Base-by-base conservation (phyloP, 2,329 filamentous ascomycete species). In the Paraphaeosphaeria sporulosa region DNA sequence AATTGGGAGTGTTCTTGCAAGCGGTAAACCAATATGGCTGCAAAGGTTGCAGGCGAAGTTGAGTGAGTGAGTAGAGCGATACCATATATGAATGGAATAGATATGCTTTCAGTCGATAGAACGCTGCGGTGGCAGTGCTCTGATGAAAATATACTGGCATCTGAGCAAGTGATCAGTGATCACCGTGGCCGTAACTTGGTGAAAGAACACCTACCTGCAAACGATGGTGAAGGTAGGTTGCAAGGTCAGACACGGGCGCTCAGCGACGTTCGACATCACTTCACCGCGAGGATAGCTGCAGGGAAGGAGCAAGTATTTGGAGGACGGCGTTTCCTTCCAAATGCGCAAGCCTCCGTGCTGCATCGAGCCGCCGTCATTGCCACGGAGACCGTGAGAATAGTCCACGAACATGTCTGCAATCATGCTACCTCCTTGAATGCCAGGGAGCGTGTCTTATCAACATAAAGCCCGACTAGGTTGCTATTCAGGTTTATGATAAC, bases 171-270 rank as follows among this genome's bases (percentile, higher is more conserved):
- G 30, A 17, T 38, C 32, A n/a, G 36, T 40, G 32, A 9, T 25
- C n/a, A 19, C 15, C 5, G 30, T 10, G 19, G 13, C 4, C 17
- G 13, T 25, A 15, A 12, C 23, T 23, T 8, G 34, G 49, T 42
- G 34, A 52, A 52, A 40, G 34, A 27, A 25, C 1, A 52, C 34
- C 49, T 52, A 52, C 49, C 25, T 36, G 8, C 25, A 34, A 52
- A 52, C 21, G 49, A 52, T 52, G 34, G 49, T 42, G 49, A 52
- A 27, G 49, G 49, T 23, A 15, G 30, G 38, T 40, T 40, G 38
- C 38, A 9, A 38, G 38, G 38, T 40, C 38, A n/a, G 17, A 40
- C 38, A n/a, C 19, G 38, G 17, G 38, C 30, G 19, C 19, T 23
- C 10, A 4, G 42, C 3, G 42, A 44, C 7, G 19, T 44, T 23